Conservation (phyloP, 2,329 filamentous ascomycete species). For the Karstenula rhodostoma region DNA sequence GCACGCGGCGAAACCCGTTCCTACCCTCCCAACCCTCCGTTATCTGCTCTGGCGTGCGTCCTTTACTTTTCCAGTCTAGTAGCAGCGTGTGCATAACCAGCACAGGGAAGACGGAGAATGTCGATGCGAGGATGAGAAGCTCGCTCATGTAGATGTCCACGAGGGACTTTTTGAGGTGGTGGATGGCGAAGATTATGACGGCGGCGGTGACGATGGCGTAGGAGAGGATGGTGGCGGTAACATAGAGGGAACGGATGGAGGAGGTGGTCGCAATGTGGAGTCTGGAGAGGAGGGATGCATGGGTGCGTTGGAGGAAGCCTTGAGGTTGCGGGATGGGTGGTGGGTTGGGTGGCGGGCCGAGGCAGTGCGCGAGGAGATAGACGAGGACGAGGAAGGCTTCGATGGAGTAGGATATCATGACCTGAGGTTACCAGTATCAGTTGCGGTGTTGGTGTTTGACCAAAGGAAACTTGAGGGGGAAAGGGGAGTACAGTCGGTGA, state of each 20-base stretch:
- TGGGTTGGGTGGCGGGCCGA: not conserved
- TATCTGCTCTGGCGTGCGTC: not conserved
- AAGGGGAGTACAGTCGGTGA: not conserved
- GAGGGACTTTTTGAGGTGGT: not conserved
- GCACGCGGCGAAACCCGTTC: not conserved
- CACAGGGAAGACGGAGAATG: constrained; percentile 2
- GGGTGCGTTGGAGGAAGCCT: not conserved
- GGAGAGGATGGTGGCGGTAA: not conserved
- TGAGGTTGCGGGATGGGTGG: too few relatives aligned
- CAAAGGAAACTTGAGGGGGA: not conserved
- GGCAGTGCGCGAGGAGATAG: not conserved
- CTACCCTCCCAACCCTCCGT: not conserved
- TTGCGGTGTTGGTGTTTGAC: not conserved
- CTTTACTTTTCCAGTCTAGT: not conserved
- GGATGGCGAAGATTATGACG: not conserved
- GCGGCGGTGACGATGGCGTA: constrained; percentile 5
- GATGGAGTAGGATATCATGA: not conserved
- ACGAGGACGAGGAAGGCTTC: not conserved
- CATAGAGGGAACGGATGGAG: not conserved
- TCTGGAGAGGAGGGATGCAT: not conserved
- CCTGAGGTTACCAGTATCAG: not conserved
- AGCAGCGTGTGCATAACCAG: not conserved
- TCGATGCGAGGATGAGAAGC: not conserved
- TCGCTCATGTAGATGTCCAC: constrained; percentile 8
- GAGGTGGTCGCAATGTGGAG: not conserved